Evolutionary conservation across 108 stramenopile genomes (phyloP).

Genomic region (Asterionellopsis glacialis): DNA sequence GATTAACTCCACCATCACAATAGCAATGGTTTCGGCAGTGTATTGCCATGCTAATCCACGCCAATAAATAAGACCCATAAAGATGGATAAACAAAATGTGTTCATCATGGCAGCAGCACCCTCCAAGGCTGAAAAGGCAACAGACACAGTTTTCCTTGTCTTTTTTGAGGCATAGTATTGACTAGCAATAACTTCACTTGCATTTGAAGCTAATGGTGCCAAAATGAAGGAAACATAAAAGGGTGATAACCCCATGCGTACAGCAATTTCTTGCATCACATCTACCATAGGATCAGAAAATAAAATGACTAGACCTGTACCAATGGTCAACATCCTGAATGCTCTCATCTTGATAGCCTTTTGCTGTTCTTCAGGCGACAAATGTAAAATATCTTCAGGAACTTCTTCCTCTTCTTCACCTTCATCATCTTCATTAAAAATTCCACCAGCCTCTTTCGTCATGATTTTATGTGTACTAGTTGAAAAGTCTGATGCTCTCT

Average conservation of each 20-base stretch:
- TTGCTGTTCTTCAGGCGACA: constrained; percentile 87
- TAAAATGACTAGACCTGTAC: constrained; percentile 83
- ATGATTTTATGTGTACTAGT: constrained; percentile 6
- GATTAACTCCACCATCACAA: constrained; percentile 86
- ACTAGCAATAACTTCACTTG: constrained; percentile 91
- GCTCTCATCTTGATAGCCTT: constrained; percentile 78
- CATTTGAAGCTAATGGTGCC: constrained; percentile 96
- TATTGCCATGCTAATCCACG: constrained; percentile 94
- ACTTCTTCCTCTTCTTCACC: constrained; percentile 80
- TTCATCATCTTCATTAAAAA: constrained; percentile 58
- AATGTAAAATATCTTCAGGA: constrained; percentile 58
- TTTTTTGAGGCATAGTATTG: constrained; percentile 93
- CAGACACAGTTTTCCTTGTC: constrained; percentile 90
- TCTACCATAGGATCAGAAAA: constrained; percentile 98
- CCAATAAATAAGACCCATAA: constrained; percentile 91
- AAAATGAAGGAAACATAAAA: constrained; percentile 97
- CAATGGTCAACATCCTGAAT: constrained; percentile 77
- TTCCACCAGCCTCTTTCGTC: constrained; percentile 32
- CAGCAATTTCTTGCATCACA: constrained; percentile 88
- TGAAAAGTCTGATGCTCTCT: neutral
- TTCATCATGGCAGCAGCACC: constrained; percentile 99
- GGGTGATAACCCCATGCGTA: constrained; percentile 56
- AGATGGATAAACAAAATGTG: constrained; percentile 93
- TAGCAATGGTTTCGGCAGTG: constrained; percentile 92
- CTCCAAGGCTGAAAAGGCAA: constrained; percentile 82